Percentiles rank a stretch among this genome's conserved stretches.
Conservation (phyloP, 257 asterid genomes). For the Solanum chilense region DNA sequence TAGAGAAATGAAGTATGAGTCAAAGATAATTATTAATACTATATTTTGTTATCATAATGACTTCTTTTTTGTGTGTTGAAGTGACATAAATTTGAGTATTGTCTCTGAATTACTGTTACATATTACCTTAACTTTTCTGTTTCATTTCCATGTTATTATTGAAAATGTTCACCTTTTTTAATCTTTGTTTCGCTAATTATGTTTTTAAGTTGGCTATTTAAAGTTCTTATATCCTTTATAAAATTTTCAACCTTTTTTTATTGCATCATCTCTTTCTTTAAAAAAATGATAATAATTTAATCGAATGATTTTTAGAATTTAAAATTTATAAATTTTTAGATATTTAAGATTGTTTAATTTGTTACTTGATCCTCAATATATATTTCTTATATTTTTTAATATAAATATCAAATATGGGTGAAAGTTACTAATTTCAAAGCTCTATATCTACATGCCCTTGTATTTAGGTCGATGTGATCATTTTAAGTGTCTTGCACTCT, state of each 20-base stretch:
- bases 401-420: not conserved
- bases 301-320: accelerated
- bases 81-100: not conserved
- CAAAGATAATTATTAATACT: not conserved
- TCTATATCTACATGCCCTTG: accelerated
- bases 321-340: accelerated
- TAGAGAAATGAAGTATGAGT: accelerated
- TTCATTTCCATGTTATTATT: not conserved
- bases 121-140: not conserved
- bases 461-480: not conserved
- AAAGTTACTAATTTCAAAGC: not conserved
- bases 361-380: not conserved
- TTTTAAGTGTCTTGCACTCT: not conserved
- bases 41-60: not conserved
- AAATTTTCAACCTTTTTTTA: too few species aligned
- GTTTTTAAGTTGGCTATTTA: not conserved
- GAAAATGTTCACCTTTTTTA: not conserved
- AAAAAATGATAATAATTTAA: not conserved
- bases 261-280: not conserved
- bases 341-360: not conserved
- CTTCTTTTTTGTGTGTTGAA: not conserved
- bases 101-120: not conserved
- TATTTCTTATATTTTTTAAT: not conserved
- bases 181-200: not conserved
- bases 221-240: not conserved